Percentiles rank a stretch among this genome's conserved stretches.
Evolutionary conservation across 2,329 filamentous ascomycete genomes (phyloP).

Genomic region (Aureobasidium sp.): DNA sequence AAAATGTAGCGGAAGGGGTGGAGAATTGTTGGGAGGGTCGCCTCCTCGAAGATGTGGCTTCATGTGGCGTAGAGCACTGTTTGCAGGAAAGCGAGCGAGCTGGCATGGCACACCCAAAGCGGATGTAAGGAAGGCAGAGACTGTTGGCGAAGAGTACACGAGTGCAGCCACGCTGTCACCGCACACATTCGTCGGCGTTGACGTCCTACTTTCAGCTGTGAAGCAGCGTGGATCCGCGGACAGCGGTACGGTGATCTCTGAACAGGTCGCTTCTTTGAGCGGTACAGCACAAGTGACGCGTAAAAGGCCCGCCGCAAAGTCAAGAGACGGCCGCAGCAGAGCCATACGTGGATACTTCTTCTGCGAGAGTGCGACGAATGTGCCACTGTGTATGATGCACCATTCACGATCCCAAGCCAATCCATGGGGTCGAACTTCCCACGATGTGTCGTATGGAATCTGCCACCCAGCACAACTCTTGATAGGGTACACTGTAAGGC

Average conservation of each 20-base stretch:
- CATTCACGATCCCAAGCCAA: slow-evolving; percentile 94
- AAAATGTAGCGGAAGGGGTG: slow-evolving; percentile 59
- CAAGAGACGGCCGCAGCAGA: slow-evolving; percentile 66
- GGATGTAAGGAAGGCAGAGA: slow-evolving; percentile 71
- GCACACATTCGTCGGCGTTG: slow-evolving; percentile 60
- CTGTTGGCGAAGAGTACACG: slow-evolving; percentile 57
- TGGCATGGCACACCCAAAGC: slow-evolving; percentile 73
- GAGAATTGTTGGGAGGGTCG: background rate
- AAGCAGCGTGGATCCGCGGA: slow-evolving; percentile 60
- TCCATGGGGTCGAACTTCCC: slow-evolving; percentile 76
- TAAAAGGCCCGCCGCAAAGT: slow-evolving; percentile 61
- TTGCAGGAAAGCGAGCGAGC: slow-evolving; percentile 74
- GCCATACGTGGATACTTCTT: slow-evolving; percentile 87
- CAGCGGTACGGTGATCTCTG: slow-evolving; percentile 47
- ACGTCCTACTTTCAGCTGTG: slow-evolving; percentile 28
- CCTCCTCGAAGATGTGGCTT: slow-evolving; percentile 58
- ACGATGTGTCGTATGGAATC: slow-evolving; percentile 56
- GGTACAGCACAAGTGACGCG: slow-evolving; percentile 40
- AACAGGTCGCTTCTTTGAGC: background rate
- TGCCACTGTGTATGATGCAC: slow-evolving; percentile 85
- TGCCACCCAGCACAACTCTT: slow-evolving; percentile 84
- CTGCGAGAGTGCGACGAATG: slow-evolving; percentile 76
- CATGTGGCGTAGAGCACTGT: slow-evolving; percentile 57
- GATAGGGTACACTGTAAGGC: slow-evolving; percentile 69
- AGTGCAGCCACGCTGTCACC: slow-evolving; percentile 69